Evolutionary conservation across 2,329 filamentous ascomycete species (phyloP), one percentile per base, ranked within the genome.

Genomic region (Epichloe gansuensis): DNA sequence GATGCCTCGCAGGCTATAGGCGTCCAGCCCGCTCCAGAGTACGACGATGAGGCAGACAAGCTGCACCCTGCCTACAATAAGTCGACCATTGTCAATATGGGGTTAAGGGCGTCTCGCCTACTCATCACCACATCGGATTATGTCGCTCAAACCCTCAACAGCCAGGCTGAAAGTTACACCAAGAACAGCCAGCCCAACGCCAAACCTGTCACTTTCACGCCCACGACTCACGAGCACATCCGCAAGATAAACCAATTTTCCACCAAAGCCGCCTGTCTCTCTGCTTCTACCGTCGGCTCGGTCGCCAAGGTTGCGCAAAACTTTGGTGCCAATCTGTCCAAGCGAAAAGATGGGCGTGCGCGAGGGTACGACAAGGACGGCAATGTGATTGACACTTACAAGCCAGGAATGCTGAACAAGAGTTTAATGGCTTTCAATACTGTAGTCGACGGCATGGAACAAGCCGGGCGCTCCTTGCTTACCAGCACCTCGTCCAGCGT

Each of bases 361-460:
- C 81, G 78, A 61, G 83, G 84, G 1, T 79, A 77, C 54, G 87
- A 87, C 54, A 80, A 83, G 54, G 81, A 91, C 55, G 88, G 88
- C 38, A 82, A 82, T 50, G 75, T 77, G 4, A 64, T 80, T 6
- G 73, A 77, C 2, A 68, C 66, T 17, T 94, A 93, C 71, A 95
- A 95, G 70, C 91, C 93, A 0, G 91, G 93, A 5, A 72, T 98
- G 34, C 72, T 98, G 59, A 98, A 98, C 72, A 96, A 95, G 76
- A 90, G 85, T 57, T 75, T 98, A 73, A 97, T 98, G 74, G 93
- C 93, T 0, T 97, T 97, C 67, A 89, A 86, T 41, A 98, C 93
- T 0, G 81, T 98, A 45, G 88, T 90, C 25, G 93, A 98, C 62
- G 93, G 93, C 39, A 86, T 97, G 54, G 91, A 95, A 59, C 85